Conservation (phyloP, 208 protist genomes). For the Trypanosomatidae sp. region DNA sequence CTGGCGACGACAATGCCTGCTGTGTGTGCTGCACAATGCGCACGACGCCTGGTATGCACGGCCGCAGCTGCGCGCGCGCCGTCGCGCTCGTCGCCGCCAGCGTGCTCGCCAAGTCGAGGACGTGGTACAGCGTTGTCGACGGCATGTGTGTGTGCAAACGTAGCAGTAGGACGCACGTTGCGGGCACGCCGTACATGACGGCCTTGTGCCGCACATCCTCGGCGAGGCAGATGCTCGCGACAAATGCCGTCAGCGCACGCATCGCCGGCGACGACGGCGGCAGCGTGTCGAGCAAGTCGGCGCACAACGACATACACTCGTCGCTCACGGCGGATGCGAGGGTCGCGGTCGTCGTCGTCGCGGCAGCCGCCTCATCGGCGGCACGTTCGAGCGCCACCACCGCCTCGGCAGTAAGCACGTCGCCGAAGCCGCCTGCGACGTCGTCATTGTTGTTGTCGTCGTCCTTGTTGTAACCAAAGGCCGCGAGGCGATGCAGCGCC, state of each 20-base stretch:
- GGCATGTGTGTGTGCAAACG: conserved; percentile 21
- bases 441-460: no score
- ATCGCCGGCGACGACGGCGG: conserved; percentile 8
- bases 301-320: conserved; percentile 22
- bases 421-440: no score
- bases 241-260: conserved; percentile 25
- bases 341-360: no score
- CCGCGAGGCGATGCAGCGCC: no score
- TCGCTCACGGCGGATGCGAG: conserved; percentile 23
- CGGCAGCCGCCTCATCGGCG: conserved; percentile 9
- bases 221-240: conserved; percentile 41
- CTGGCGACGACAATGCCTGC: no score
- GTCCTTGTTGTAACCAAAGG: no score
- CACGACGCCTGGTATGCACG: conserved; percentile 58
- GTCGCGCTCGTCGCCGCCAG: conserved; percentile 27
- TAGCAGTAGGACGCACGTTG: conserved; percentile 45
- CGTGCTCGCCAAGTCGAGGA: conserved; percentile 66
- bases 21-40: conserved; percentile 20
- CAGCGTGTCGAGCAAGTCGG: conserved; percentile 33
- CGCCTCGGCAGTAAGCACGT: background rate
- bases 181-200: conserved; percentile 31
- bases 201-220: conserved; percentile 47
- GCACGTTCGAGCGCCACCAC: conserved; percentile 22
- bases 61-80: conserved; percentile 25
- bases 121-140: conserved; percentile 34